Conservation (phyloP, 129 eudicot genomes). For the Smallanthus sonchifolius region DNA sequence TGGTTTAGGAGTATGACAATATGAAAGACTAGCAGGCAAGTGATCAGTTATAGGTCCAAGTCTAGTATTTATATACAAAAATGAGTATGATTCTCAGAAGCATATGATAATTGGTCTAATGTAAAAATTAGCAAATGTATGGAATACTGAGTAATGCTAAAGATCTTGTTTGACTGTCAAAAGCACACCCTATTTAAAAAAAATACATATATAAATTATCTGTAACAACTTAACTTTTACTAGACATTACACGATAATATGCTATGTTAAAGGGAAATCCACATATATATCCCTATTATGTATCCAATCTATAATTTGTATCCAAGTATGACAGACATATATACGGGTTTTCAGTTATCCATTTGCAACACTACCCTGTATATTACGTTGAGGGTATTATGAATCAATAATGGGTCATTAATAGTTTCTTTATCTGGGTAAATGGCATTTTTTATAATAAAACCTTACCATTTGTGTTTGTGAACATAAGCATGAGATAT, state of each 20-base stretch:
- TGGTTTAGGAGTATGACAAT: too few relatives aligned
- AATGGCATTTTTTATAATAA: neutral
- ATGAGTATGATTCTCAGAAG: too few relatives aligned
- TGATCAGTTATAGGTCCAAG: too few relatives aligned
- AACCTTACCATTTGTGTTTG: neutral
- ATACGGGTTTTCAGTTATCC: neutral
- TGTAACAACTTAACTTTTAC: too few relatives aligned
- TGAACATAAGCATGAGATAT: neutral
- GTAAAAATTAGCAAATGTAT: neutral
- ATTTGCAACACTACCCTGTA: constrained; percentile 1
- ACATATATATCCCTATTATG: too few relatives aligned
- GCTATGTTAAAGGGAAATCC: too few relatives aligned
- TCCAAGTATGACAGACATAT: neutral
- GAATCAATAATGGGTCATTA: neutral
- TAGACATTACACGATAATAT: too few relatives aligned
- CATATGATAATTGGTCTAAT: neutral
- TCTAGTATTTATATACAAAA: too few relatives aligned
- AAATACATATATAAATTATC: too few relatives aligned
- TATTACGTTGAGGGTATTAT: neutral
- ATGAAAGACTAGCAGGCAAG: too few relatives aligned
- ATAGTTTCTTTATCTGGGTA: neutral
- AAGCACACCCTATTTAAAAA: too few relatives aligned
- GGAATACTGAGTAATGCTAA: neutral
- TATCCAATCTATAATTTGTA: too few relatives aligned
- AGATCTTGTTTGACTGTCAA: neutral